These are phyloP conservation scores for Chaetomiaceae sp. DNA, from an alignment of 2,329 filamentous ascomycete genomes.

Conservation along the genomic window DNA sequence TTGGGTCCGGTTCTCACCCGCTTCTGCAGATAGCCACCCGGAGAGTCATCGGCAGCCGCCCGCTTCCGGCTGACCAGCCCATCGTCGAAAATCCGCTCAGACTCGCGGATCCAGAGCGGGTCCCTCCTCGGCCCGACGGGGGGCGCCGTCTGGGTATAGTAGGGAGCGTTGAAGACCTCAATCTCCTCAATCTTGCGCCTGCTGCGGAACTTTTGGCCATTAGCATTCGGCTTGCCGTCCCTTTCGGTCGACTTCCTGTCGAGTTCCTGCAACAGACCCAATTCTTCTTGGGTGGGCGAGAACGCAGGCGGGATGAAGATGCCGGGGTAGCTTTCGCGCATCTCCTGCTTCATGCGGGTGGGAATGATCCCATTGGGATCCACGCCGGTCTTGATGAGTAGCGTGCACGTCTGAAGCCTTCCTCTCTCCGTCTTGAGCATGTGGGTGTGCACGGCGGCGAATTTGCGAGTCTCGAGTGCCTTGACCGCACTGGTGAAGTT, in stretches of 20 bases:
- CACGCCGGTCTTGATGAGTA: conserved; percentile 40
- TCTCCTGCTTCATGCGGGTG: conserved; percentile 40
- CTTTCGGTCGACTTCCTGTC: conserved; percentile 16
- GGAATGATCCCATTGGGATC: conserved; percentile 41
- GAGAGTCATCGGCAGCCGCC: conserved; percentile 7
- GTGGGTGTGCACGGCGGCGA: conserved; percentile 24
- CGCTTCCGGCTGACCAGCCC: conserved; percentile 11
- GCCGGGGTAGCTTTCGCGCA: conserved; percentile 43
- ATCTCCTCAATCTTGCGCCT: conserved; percentile 39
- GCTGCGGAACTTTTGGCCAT: conserved; percentile 29
- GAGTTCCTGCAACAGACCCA: conserved; percentile 29
- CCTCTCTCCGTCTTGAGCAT: conserved; percentile 34
- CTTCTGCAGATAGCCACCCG: conserved; percentile 13
- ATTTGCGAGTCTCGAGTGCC: conserved; percentile 21
- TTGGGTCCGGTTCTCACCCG: conserved; percentile 7
- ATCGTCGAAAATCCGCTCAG: conserved; percentile 9
- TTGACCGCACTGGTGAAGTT: conserved; percentile 37
- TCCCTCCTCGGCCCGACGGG: conserved; percentile 13
- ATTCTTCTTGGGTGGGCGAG: conserved; percentile 33
- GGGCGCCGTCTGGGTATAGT: conserved; percentile 36
- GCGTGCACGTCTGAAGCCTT: conserved; percentile 39
- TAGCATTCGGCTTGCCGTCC: conserved; percentile 22
- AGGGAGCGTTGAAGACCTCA: conserved; percentile 46
- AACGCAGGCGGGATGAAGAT: conserved; percentile 40
- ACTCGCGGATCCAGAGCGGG: conserved; percentile 17